A percentile compares a stretch with the other conserved stretches of the same genome.
Conservation (phyloP, 192 early-diverging fungal genomes). For the Diversispora eburnea region DNA sequence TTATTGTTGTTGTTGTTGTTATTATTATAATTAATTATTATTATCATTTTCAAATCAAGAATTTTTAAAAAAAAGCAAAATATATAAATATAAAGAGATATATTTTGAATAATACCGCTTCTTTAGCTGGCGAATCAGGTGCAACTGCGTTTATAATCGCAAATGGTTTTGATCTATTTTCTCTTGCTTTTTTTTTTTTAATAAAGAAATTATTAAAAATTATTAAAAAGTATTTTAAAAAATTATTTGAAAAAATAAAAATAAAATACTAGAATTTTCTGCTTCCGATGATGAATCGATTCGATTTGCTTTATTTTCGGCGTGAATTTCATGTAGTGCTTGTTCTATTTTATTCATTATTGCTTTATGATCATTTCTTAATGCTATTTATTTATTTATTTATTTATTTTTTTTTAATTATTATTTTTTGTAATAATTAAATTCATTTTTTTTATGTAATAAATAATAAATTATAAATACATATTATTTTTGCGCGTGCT, state of each 20-base stretch:
- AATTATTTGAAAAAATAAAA: too few species aligned
- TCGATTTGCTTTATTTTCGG: constrained; percentile 32
- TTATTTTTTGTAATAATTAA: background rate
- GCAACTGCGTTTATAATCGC: constrained; percentile 55
- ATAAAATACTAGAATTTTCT: too few species aligned
- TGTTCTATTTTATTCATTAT: constrained; percentile 52
- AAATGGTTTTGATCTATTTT: constrained; percentile 34
- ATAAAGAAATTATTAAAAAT: too few species aligned
- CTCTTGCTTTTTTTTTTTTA: too few species aligned
- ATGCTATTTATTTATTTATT: constrained; percentile 22
- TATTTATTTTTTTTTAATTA: too few species aligned
- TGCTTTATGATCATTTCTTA: constrained; percentile 50
- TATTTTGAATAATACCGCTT: constrained; percentile 35
- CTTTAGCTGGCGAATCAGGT: constrained; percentile 51
- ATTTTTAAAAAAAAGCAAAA: too few species aligned
- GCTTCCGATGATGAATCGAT: too few species aligned
- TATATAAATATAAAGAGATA: too few species aligned
- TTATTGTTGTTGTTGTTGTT: too few species aligned
- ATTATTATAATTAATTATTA: too few species aligned
- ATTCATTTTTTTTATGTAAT: background rate
- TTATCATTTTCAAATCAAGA: too few species aligned
- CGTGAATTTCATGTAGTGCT: constrained; percentile 45
- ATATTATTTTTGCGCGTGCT: constrained; percentile 37
- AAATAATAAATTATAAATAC: constrained; percentile 17
- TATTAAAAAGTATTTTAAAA: too few species aligned